A percentile compares a stretch with the other conserved stretches of the same genome.
phyloP scores from a whole-genome alignment of 345 rosid species.

The Lumnitzera littorea region DNA sequence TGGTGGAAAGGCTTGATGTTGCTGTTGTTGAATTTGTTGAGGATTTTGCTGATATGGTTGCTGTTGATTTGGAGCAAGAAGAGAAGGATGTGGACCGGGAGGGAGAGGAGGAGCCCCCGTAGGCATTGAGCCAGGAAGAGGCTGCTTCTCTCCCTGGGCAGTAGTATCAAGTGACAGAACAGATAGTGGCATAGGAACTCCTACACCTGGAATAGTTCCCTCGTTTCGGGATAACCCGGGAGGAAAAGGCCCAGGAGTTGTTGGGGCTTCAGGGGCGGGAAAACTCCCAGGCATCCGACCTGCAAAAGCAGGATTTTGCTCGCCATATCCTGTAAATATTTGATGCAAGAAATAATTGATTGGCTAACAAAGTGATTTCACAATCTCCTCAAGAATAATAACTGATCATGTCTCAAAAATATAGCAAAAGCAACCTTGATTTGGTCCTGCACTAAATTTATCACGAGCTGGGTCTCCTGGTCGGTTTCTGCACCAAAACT shows the following conservation, averaged over 20 bases:
- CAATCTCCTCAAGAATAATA: neutral
- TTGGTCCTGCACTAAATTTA: constrained; percentile 60
- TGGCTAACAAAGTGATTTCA: neutral
- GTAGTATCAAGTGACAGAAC: constrained; percentile 59
- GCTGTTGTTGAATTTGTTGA: constrained; percentile 56
- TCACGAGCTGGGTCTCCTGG: constrained; percentile 92
- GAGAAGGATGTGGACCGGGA: constrained; percentile 97
- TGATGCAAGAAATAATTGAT: neutral
- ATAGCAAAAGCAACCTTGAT: constrained; percentile 44
- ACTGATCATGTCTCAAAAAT: neutral
- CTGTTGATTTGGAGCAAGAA: constrained; percentile 64
- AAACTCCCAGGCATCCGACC: constrained; percentile 75
- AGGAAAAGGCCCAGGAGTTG: constrained; percentile 79
- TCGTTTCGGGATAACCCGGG: constrained; percentile 78
- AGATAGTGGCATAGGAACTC: constrained; percentile 69
- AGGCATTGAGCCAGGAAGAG: constrained; percentile 55
- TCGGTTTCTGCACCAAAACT: constrained; percentile 98
- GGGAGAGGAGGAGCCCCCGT: constrained; percentile 91
- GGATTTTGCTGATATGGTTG: constrained; percentile 78
- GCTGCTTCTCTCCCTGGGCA: constrained; percentile 79
- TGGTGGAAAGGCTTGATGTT: constrained; percentile 59
- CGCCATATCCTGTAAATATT: constrained; percentile 58
- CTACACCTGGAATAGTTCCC: constrained; percentile 94
- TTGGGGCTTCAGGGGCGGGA: constrained; percentile 56
- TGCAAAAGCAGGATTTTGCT: constrained; percentile 59